Evolutionary conservation across 129 eudicot genomes (phyloP), one percentile per base, ranked within the genome.

Genomic region (Flaveria sonorensis): DNA sequence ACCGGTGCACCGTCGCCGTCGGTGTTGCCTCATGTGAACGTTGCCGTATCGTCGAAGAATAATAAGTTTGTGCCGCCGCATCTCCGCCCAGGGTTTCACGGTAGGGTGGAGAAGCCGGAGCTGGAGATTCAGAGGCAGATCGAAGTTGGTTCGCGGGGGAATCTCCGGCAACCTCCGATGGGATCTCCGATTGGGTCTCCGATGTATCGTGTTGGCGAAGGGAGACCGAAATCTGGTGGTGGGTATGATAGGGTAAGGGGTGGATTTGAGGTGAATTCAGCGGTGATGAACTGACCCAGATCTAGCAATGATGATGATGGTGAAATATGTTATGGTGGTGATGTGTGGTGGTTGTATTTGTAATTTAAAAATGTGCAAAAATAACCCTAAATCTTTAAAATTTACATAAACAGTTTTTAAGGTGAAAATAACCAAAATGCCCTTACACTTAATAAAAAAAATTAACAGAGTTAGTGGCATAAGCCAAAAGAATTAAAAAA

Each of bases 11-110:
- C 75, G 9, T 28, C 69, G 6, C 69, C 69, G 69, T 21, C 32
- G 4, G 32, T 9, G 64, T 57, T 82, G 26, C 45, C 80, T 7
- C 26, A 75, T 13, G 52, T 70, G 64, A 9, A 55, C 3, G 26
- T 79, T 1, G 68, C 78, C 14, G 77, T 85, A 3, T 60, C 79
- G 51, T 78, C 81, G 12, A 89, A 83, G 70, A 30, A 79, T 28
- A 60, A 79, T 16, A 72, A 78, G 68, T 89, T 87, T 61, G 96
- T 89, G 45, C 96, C 96, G 74, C 96, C 96, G 23, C 96, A 89
- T 79, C 92, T 85, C 18, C 77, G 96, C 21, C 92, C 96, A 42
- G 96, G 96, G 4, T 89, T 82, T 52, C 79, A 79, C 56, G 87
- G 89, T 40, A 77, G 66, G 81, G 91, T 85, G 88, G 88, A 83